Percentiles rank a stretch among this genome's conserved stretches.
Conservation (phyloP, 371 early-diverging fungal species). For the Gilbertella persicaria region DNA sequence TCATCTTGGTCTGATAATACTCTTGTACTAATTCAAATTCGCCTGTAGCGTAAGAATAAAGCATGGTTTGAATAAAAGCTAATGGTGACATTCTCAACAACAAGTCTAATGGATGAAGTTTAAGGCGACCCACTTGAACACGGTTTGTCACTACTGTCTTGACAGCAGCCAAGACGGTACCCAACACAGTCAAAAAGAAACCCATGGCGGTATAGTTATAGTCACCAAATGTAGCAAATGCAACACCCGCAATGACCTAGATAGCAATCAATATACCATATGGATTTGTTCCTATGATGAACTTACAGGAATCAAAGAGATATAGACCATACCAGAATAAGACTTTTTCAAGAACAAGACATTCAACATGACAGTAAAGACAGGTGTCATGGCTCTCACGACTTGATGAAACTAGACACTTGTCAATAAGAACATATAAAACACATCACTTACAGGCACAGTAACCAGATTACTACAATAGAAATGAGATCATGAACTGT, state of each 20-base stretch:
- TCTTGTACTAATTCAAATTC: constrained; percentile 61
- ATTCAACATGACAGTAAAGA: constrained; percentile 76
- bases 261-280: constrained; percentile 2
- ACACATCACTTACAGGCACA: constrained; percentile 38
- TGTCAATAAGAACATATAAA: background rate
- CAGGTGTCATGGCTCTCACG: constrained; percentile 85
- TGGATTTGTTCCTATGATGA: background rate
- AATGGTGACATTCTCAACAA: constrained; percentile 79
- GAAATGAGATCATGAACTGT: constrained; percentile 1
- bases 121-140: constrained; percentile 78
- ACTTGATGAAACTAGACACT: constrained; percentile 78
- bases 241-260: constrained; percentile 78
- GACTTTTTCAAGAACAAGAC: constrained; percentile 57
- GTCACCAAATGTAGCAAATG: constrained; percentile 83
- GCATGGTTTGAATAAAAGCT: constrained; percentile 74
- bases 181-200: constrained; percentile 79
- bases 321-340: constrained; percentile 62
- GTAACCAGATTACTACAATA: constrained; percentile 42
- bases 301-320: constrained; percentile 65
- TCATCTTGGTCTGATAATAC: constrained; percentile 52
- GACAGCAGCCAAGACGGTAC: constrained; percentile 78
- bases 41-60: constrained; percentile 69
- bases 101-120: constrained; percentile 83
- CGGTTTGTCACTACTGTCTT: constrained; percentile 88
- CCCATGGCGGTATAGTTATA: constrained; percentile 77